phyloP scores from a whole-genome alignment of 805 yeast species.

The Hanseniaspora jakobsenii region DNA sequence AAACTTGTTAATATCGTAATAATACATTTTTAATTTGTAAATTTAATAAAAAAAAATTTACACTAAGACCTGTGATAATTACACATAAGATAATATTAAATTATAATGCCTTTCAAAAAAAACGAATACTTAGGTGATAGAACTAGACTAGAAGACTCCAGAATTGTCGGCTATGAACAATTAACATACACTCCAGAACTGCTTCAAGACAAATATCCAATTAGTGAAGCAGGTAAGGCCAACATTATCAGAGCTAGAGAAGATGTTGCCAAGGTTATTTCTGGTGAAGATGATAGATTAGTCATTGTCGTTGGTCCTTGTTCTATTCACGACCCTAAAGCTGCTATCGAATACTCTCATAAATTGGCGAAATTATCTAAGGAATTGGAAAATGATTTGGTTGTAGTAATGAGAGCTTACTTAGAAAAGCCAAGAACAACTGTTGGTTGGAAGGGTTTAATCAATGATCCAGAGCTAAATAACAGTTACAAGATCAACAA shows the following conservation, averaged over 20 bases:
- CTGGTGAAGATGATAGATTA: conserved; percentile 74
- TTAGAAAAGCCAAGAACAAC: conserved; percentile 97
- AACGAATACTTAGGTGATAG: conserved; percentile 81
- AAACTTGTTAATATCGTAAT: too few relatives aligned
- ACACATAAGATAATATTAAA: not conserved
- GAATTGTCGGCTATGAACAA: conserved; percentile 84
- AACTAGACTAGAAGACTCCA: conserved; percentile 60
- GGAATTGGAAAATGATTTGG: conserved; percentile 58
- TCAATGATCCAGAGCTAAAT: conserved; percentile 93
- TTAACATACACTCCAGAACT: conserved; percentile 80
- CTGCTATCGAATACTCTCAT: conserved; percentile 80
- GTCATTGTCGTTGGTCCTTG: conserved; percentile 93
- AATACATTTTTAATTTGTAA: too few relatives aligned
- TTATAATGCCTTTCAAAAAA: conserved; percentile 41
- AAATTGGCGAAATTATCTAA: conserved; percentile 48
- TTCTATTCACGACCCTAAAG: conserved; percentile 86
- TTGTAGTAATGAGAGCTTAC: conserved; percentile 93
- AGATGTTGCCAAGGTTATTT: conserved; percentile 33
- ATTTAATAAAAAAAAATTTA: too few relatives aligned
- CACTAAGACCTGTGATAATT: too few relatives aligned
- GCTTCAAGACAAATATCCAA: conserved; percentile 72
- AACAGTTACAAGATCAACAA: conserved; percentile 87
- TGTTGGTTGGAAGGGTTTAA: conserved; percentile 97
- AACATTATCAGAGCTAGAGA: conserved; percentile 67
- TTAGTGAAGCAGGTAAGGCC: conserved; percentile 45